Base-by-base conservation (phyloP, 306 rosid genomes). In the Quercus agrifolia region DNA sequence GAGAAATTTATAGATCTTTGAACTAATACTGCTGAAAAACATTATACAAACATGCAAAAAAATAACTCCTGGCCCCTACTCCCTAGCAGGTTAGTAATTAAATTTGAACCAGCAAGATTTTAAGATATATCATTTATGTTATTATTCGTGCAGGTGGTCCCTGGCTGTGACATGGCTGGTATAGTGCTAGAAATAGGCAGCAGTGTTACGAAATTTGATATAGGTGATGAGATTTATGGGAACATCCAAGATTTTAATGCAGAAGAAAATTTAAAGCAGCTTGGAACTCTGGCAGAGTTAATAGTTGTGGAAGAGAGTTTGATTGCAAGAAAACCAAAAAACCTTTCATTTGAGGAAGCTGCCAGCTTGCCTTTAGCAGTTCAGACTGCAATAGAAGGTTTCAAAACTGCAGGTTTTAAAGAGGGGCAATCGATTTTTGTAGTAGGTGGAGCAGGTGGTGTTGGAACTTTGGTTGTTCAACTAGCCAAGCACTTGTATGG, bases 371-470 rank as follows among this genome's bases (percentile, higher is more conserved):
- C 87, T 44, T 44, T 86, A 67, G 89, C 85, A 25, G 75, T 83
- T 33, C 89, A 86, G 28, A 86, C 89, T 49, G 87, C 85, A 1
- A 59, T 83, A 25, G 85, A 86, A 70, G 89, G 89, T n/a, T 86
- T 86, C 72, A 76, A 46, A 21, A 78, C 62, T 7, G 79, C 71
- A 6, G 70, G 46, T n/a, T 86, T 74, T 74, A 78, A 83, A 52
- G 76, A 83, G 69, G 87, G 83, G 5, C 74, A 80, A 80, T 78
- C 75, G 5, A 57, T 86, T 33, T 71, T 86, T 38, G 71, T 86
- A 44, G 87, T 86, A 66, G 89, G 87, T 64, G 89, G 89, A 78
- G 81, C 83, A 31, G 87, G 89, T 52, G 89, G 89, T n/a, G 85
- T 86, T 80, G 87, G 89, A 78, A 78, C 68, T 61, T 59, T 83